Base-by-base conservation (phyloP, 2,329 filamentous ascomycete species). In the Trichophyton simii region DNA sequence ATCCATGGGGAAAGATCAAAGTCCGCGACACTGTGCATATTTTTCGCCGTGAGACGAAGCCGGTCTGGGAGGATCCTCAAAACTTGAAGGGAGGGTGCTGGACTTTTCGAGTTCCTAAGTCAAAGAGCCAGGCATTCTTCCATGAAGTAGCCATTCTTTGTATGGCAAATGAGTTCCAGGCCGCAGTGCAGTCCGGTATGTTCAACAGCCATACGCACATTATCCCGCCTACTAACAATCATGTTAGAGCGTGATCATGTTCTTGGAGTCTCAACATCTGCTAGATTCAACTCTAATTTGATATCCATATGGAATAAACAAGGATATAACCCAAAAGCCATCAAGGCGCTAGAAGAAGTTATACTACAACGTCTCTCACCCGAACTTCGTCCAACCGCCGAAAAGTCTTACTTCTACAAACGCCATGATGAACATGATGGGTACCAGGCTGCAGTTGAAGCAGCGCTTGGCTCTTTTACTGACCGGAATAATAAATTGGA, bases 271-370 rank as follows among this genome's bases (percentile, higher is more conserved):
- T 89, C 88, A 48, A 85, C 94, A 66, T 91, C 88, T 0, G 88
- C 92, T 62, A 87, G 91, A 68, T 95, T 94, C 81, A 95, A 91
- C 76, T 87, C 86, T 34, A 86, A 92, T 72, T 83, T 96, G 65
- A 87, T 96, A 72, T 88, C 88, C 67, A 83, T 97, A 70, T 97
- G 92, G 92, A 94, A 96, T 77, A 89, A 94, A 65, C 88, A 95
- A 70, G 86, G 86, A 22, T 86, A 84, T 63, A 91, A 94, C 75
- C 81, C 89, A 70, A 84, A 83, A 67, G 94, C 90, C 4, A 83
- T 94, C 67, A 85, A 92, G 71, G 83, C 80, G 65, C 81, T 96
- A 63, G 80, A 91, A 57, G 77, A 83, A 64, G 87, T 84, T 57
- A 85, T 96, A 59, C 78, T 95, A 57, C 82, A 86, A 59, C 83